phyloP scores from a whole-genome alignment of 2,329 filamentous ascomycete species.

The Colletotrichum tropicicola region DNA sequence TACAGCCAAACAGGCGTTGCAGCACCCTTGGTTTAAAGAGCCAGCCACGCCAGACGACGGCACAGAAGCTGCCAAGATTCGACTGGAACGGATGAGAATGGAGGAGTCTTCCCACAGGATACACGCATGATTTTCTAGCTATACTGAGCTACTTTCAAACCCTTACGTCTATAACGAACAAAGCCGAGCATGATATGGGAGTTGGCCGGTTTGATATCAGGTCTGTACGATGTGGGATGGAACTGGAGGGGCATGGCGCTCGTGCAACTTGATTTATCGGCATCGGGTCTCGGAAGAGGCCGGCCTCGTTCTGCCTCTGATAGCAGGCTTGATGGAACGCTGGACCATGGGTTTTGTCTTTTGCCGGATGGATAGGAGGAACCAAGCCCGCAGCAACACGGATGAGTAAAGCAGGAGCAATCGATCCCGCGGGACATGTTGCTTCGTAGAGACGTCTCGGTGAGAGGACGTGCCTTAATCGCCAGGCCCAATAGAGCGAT shows the following conservation, averaged over 20 bases:
- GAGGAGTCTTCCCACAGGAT: constrained; percentile 47
- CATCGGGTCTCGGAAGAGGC: constrained; percentile 3
- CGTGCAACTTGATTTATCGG: constrained; percentile 27
- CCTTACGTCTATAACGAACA: constrained; percentile 32
- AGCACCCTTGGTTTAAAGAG: constrained; percentile 76
- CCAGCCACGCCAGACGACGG: constrained; percentile 71
- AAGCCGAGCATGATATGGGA: constrained; percentile 32
- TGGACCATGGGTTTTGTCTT: constrained; percentile 12
- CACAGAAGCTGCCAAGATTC: constrained; percentile 73
- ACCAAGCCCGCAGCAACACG: constrained; percentile 30
- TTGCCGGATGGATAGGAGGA: constrained; percentile 1
- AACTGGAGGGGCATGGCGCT: constrained; percentile 22
- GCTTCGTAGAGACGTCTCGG: constrained; percentile 23
- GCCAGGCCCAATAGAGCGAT: constrained; percentile 32
- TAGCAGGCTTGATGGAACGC: constrained; percentile 20
- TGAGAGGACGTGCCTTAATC: constrained; percentile 23
- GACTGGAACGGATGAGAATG: constrained; percentile 58
- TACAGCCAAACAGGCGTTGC: constrained; percentile 71
- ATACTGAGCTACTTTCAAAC: constrained; percentile 21
- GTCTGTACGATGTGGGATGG: constrained; percentile 30
- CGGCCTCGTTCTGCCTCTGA: constrained; percentile 6
- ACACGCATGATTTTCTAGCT: constrained; percentile 22
- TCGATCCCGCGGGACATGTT: constrained; percentile 10
- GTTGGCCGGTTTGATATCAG: constrained; percentile 31
- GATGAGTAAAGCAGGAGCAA: constrained; percentile 15